phyloP scores from a whole-genome alignment of 495 filamentous ascomycete species.

The Penicillium samsonianum region DNA sequence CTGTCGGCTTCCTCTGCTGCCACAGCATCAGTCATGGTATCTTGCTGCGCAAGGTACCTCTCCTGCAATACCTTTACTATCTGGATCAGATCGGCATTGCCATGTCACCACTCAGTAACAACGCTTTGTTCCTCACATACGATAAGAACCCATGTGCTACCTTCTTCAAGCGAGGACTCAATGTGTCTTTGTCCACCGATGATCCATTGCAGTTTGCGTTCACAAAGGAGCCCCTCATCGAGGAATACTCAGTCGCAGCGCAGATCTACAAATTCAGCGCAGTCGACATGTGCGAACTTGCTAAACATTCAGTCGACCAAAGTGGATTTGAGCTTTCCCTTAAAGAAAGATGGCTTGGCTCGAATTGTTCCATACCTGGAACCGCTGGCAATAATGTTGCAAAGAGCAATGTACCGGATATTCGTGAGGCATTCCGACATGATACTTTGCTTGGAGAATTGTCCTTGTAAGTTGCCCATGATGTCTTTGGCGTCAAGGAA shows the following conservation, averaged over 20 bases:
- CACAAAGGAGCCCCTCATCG: conserved; percentile 96
- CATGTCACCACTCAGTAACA: conserved; percentile 98
- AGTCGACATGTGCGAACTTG: conserved; percentile 98
- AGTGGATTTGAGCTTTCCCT: conserved; percentile 88
- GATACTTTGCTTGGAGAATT: conserved; percentile 80
- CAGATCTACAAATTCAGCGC: conserved; percentile 98
- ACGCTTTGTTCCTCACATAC: conserved; percentile 94
- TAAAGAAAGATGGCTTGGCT: conserved; percentile 88
- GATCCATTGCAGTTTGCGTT: conserved; percentile 98
- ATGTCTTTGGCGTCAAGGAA: neutral
- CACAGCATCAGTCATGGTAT: conserved; percentile 98
- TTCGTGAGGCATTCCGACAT: conserved; percentile 84
- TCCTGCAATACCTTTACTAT: conserved; percentile 97
- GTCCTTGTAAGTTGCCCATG: conserved; percentile 63
- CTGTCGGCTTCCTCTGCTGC: conserved; percentile 87
- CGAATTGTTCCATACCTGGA: conserved; percentile 70
- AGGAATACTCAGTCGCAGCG: conserved; percentile 96
- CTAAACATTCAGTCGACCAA: conserved; percentile 91
- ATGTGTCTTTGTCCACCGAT: conserved; percentile 94
- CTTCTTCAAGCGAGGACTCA: conserved; percentile 92
- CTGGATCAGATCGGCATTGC: conserved; percentile 97
- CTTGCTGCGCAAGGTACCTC: conserved; percentile 86
- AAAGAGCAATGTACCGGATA: conserved; percentile 94
- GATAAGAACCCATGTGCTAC: conserved; percentile 94
- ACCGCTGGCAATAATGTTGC: conserved; percentile 82